Conservation (phyloP, 192 early-diverging fungal species). For the Oehlia diaphana region DNA sequence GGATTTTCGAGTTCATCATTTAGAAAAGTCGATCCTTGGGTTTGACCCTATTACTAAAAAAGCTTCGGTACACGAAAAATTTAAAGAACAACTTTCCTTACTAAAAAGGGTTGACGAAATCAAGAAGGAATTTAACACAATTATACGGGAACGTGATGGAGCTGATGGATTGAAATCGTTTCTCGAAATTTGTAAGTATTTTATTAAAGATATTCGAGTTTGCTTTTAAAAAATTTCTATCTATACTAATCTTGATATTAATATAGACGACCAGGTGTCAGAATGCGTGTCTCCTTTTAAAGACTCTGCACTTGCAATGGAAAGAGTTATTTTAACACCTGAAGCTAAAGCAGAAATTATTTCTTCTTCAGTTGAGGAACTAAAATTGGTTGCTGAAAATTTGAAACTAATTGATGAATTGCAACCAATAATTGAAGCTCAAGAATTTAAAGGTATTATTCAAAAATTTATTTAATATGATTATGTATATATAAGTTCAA, state of each 20-base stretch:
- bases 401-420: conserved; percentile 43
- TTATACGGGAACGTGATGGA: conserved; percentile 37
- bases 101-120: conserved; percentile 29
- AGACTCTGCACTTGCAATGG: conserved; percentile 32
- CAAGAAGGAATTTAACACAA: conserved; percentile 32
- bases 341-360: conserved; percentile 46
- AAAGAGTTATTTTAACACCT: conserved; percentile 38
- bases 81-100: conserved; percentile 7
- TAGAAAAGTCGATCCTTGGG: conserved; percentile 20
- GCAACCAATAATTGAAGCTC: conserved; percentile 40
- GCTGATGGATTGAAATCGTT: conserved; percentile 34
- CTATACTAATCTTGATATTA: background rate
- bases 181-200: conserved; percentile 40
- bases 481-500: background rate
- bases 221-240: background rate
- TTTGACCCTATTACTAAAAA: conserved; percentile 17
- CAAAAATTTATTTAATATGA: too few species aligned
- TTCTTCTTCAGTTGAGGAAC: conserved; percentile 35
- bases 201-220: background rate
- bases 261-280: conserved; percentile 23
- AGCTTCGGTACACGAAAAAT: conserved; percentile 3
- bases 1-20: conserved; percentile 26
- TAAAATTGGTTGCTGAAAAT: conserved; percentile 37
- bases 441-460: conserved; percentile 38
- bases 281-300: conserved; percentile 22